Percentiles rank a stretch among this genome's conserved stretches.
These are phyloP conservation scores for Akanthomyces dipterigenus DNA, from an alignment of 2,329 filamentous ascomycete genomes.

Conservation along the genomic window DNA sequence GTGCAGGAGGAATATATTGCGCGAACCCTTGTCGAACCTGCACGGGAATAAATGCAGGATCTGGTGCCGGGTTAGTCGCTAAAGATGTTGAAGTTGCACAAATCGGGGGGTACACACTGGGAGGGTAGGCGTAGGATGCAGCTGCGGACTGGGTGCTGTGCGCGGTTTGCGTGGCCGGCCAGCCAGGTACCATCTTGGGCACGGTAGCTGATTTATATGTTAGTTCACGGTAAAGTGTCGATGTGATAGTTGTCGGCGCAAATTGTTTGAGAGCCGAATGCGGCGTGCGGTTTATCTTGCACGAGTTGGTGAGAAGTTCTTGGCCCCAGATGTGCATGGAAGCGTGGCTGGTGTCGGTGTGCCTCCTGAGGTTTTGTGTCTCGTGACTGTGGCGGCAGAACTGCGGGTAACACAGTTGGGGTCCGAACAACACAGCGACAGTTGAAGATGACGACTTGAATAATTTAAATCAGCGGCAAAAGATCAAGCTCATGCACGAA, in stretches of 20 bases:
- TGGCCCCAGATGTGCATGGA: background rate
- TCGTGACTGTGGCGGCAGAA: slow-evolving; percentile 10
- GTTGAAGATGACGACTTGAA: background rate
- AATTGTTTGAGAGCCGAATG: no score
- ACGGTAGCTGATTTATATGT: slow-evolving; percentile 11
- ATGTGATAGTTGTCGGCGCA: background rate
- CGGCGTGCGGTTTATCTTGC: background rate
- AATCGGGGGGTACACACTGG: slow-evolving; percentile 26
- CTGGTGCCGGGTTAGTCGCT: slow-evolving; percentile 23
- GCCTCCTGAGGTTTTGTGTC: background rate
- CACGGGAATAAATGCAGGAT: slow-evolving; percentile 54
- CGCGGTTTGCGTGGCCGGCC: slow-evolving; percentile 31
- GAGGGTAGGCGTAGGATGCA: slow-evolving; percentile 31
- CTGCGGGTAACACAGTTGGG: background rate
- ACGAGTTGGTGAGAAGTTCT: no score
- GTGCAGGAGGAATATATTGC: slow-evolving; percentile 34
- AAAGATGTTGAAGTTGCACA: background rate
- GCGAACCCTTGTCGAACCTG: slow-evolving; percentile 55
- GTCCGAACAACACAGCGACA: background rate
- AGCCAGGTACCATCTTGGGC: slow-evolving; percentile 29
- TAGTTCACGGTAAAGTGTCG: slow-evolving; percentile 11
- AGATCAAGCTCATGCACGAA: background rate
- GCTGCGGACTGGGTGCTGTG: slow-evolving; percentile 34
- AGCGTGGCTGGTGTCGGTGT: background rate
- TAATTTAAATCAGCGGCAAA: background rate